phyloP scores from a whole-genome alignment of 164 flowering plant species.

The Cinnamomum micranthum region DNA sequence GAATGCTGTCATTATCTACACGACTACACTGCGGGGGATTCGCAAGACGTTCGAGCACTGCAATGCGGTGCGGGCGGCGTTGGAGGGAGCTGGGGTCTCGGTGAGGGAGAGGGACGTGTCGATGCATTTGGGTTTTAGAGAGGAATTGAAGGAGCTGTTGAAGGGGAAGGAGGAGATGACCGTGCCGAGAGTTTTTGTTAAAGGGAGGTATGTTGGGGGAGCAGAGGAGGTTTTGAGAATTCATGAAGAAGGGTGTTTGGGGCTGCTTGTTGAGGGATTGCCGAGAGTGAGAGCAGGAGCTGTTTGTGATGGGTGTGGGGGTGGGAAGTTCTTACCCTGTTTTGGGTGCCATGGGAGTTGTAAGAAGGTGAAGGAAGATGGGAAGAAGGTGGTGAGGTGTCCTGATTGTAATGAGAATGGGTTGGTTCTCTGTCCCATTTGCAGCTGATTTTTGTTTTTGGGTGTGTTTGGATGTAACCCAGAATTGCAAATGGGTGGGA shows the following conservation, averaged over 20 bases:
- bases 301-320: slow-evolving; percentile 88
- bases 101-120: slow-evolving; percentile 76
- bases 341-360: slow-evolving; percentile 82
- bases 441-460: slow-evolving; percentile 37
- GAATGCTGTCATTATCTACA: slow-evolving; percentile 64
- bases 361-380: slow-evolving; percentile 35
- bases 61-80: slow-evolving; percentile 56
- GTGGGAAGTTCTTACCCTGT: slow-evolving; percentile 77
- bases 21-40: slow-evolving; percentile 75
- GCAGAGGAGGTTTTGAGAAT: slow-evolving; percentile 71
- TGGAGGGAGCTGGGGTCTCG: slow-evolving; percentile 49
- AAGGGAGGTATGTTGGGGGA: slow-evolving; percentile 80
- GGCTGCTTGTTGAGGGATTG: slow-evolving; percentile 52
- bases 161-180: slow-evolving; percentile 30
- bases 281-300: slow-evolving; percentile 39
- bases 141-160: slow-evolving; percentile 64
- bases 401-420: slow-evolving; percentile 97
- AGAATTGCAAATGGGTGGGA: not conserved
- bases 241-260: slow-evolving; percentile 61
- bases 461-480: not conserved
- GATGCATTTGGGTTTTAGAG: slow-evolving; percentile 78
- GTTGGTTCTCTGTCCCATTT: slow-evolving; percentile 77
- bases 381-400: slow-evolving; percentile 51
- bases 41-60: slow-evolving; percentile 80
- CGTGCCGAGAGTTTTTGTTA: slow-evolving; percentile 72